A percentile compares a stretch with the other conserved stretches of the same genome.
These are phyloP conservation scores for Apiotrichum brassicae DNA, from an alignment of 1,284 basidiomycete genomes.

Conservation along the genomic window DNA sequence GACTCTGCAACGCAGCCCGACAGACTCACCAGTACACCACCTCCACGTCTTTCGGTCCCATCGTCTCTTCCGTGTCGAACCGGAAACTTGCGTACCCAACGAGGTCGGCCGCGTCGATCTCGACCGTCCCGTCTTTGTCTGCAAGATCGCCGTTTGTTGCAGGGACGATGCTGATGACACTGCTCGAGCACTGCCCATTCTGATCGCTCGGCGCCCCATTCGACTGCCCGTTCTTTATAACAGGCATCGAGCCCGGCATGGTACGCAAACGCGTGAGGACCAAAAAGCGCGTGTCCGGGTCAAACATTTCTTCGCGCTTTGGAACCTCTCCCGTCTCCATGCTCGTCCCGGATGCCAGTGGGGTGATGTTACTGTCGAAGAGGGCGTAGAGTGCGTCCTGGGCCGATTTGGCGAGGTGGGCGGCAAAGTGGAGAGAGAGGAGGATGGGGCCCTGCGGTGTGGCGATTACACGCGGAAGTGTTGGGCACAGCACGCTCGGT, in stretches of 20 bases:
- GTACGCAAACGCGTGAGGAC: conserved; percentile 5
- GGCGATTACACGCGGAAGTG: conserved; percentile 11
- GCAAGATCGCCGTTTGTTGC: not conserved
- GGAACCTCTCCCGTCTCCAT: conserved; percentile 22
- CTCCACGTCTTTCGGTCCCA: conserved; percentile 30
- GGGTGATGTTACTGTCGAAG: conserved; percentile 35
- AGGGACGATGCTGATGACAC: not conserved
- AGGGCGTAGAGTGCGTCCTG: conserved; percentile 27
- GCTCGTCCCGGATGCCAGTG: conserved; percentile 22
- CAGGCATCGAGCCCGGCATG: conserved; percentile 20
- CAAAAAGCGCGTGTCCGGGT: conserved; percentile 32
- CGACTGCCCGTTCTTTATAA: not conserved
- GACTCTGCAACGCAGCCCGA: too few species aligned
- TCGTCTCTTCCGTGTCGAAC: conserved; percentile 45
- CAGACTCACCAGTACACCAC: conserved; percentile 39
- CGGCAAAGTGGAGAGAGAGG: conserved; percentile 13
- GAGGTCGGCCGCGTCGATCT: conserved; percentile 17
- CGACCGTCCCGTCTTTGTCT: conserved; percentile 1
- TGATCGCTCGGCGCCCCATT: not conserved
- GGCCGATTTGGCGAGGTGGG: conserved; percentile 7
- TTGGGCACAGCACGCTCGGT: conserved; percentile 15
- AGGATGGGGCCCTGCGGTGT: not conserved
- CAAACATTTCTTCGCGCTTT: conserved; percentile 42
- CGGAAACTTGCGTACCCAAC: conserved; percentile 41
- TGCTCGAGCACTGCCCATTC: not conserved